phyloP scores from a whole-genome alignment of 495 filamentous ascomycete genomes.

The Aspergillus olivimuriae region DNA sequence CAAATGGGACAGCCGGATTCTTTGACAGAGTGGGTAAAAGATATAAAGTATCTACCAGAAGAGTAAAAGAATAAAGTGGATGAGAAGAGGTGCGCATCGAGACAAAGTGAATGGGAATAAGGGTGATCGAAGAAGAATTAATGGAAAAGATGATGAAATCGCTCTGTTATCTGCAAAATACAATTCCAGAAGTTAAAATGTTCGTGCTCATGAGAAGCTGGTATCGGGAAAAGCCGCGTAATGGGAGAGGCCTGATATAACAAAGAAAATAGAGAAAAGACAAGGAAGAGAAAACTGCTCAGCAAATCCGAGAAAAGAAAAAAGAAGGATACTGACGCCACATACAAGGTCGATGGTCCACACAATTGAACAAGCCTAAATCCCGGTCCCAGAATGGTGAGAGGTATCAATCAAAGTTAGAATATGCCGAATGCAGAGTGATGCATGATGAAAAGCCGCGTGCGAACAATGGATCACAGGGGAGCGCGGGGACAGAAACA shows the following conservation, averaged over 20 bases:
- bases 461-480: no score
- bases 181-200: slow-evolving; percentile 27
- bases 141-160: slow-evolving; percentile 3
- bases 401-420: slow-evolving; percentile 21
- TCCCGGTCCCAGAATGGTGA: slow-evolving; percentile 26
- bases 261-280: slow-evolving; percentile 11
- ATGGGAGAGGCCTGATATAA: slow-evolving; percentile 6
- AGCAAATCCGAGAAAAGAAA: slow-evolving; percentile 19
- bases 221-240: slow-evolving; percentile 25
- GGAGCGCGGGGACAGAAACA: slow-evolving; percentile 5
- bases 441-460: slow-evolving; percentile 13
- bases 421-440: slow-evolving; percentile 28
- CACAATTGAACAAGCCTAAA: slow-evolving; percentile 18
- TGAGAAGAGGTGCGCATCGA: neutral
- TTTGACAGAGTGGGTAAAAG: neutral
- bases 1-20: neutral
- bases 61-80: neutral
- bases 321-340: no score
- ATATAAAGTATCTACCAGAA: slow-evolving; percentile 9
- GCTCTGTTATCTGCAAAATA: slow-evolving; percentile 28
- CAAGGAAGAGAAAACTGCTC: slow-evolving; percentile 10
- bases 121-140: slow-evolving; percentile 5
- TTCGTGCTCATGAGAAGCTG: slow-evolving; percentile 33
- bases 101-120: neutral
- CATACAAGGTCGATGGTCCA: slow-evolving; percentile 16